Percentiles rank a stretch among this genome's conserved stretches.
Evolutionary conservation across 129 eudicot genomes (phyloP).

Genomic region (Cynara cardunculus): DNA sequence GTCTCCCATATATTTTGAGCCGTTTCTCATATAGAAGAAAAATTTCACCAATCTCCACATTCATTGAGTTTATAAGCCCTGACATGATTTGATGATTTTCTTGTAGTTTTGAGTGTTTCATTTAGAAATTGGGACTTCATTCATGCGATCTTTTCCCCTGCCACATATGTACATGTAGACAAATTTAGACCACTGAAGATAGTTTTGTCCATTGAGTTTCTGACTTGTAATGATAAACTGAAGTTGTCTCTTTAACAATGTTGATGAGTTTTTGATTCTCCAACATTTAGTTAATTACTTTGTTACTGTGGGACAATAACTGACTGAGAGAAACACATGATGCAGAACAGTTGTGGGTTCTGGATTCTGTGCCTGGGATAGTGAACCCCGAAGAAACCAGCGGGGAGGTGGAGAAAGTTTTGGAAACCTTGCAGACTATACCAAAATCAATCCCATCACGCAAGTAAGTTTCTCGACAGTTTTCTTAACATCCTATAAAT

Average conservation of each 20-base stretch:
- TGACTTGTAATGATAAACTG: no score
- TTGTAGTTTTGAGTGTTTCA: no score
- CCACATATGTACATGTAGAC: no score
- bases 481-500: not conserved
- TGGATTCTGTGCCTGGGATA: constrained; percentile 93
- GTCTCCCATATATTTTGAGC: no score
- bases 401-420: constrained; percentile 93
- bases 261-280: not conserved
- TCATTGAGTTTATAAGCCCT: no score
- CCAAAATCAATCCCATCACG: constrained; percentile 78
- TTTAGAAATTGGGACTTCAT: no score
- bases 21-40: no score
- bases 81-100: no score
- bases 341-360: constrained; percentile 98
- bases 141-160: no score
- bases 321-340: constrained; percentile 43
- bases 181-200: no score
- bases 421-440: constrained; percentile 78
- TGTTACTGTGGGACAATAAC: constrained; percentile 11
- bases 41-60: no score
- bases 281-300: not conserved
- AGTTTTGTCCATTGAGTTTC: no score
- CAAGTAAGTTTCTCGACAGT: constrained; percentile 38
- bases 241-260: not conserved
- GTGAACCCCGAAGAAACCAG: constrained; percentile 53